A percentile compares a stretch with the other conserved stretches of the same genome.
Conservation (phyloP, 106 monocot genomes). For the Allium fistulosum region DNA sequence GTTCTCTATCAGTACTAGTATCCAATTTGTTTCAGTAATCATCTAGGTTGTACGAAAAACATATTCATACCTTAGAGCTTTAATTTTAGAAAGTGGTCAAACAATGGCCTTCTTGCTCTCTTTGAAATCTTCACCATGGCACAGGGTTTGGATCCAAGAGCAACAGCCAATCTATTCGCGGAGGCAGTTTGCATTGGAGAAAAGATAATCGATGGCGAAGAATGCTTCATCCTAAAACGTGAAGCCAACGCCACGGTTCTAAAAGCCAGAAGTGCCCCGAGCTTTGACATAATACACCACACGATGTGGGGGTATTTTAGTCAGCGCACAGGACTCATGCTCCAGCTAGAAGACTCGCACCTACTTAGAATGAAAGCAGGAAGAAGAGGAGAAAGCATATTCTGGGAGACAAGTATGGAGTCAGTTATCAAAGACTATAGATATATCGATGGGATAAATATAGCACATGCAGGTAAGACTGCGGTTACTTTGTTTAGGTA, state of each 20-base stretch:
- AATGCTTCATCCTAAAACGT: slow-evolving; percentile 91
- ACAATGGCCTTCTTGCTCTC: no score
- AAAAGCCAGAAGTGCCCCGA: slow-evolving; percentile 38
- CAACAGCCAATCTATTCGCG: slow-evolving; percentile 70
- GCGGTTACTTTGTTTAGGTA: slow-evolving; percentile 61
- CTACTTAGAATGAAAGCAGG: slow-evolving; percentile 64
- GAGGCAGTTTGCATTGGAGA: slow-evolving; percentile 89
- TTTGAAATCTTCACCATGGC: no score
- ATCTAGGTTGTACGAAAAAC: neutral
- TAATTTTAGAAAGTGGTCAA: no score
- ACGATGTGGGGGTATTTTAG: slow-evolving; percentile 95
- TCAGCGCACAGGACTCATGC: slow-evolving; percentile 74
- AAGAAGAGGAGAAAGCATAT: slow-evolving; percentile 40
- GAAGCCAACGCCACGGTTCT: slow-evolving; percentile 50
- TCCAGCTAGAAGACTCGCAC: slow-evolving; percentile 87
- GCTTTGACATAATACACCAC: slow-evolving; percentile 56
- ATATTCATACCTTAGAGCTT: neutral
- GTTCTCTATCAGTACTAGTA: neutral
- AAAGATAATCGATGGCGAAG: slow-evolving; percentile 63
- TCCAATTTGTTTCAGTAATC: neutral
- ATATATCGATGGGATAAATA: slow-evolving; percentile 68
- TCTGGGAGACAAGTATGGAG: slow-evolving; percentile 80
- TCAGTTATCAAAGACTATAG: slow-evolving; percentile 25
- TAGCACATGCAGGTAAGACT: slow-evolving; percentile 58
- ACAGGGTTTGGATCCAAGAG: slow-evolving; percentile 44